Conservation (phyloP, 331 rosid genomes). For the Prunus yedoensis region DNA sequence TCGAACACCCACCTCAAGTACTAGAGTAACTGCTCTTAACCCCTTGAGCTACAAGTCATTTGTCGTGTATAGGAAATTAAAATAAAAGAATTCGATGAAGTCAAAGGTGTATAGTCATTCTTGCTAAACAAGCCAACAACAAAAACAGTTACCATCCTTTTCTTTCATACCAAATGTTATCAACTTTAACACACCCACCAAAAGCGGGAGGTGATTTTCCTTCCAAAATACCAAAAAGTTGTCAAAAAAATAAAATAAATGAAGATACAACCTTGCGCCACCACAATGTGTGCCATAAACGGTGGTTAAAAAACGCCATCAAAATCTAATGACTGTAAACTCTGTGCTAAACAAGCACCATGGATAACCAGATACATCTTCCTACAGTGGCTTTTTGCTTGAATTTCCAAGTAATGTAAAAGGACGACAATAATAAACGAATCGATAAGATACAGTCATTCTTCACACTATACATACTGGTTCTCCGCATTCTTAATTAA, state of each 20-base stretch:
- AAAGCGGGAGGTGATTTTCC: neutral
- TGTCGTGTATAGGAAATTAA: too few species aligned
- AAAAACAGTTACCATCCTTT: neutral
- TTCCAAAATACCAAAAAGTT: neutral
- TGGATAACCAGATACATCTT: conserved; percentile 31
- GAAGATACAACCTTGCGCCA: conserved; percentile 23
- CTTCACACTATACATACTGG: conserved; percentile 51
- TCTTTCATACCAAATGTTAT: neutral
- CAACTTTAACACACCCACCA: neutral
- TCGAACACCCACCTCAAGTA: too few species aligned
- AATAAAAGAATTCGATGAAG: too few species aligned
- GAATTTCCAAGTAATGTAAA: conserved; percentile 28
- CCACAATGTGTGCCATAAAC: conserved; percentile 24
- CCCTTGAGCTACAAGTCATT: too few species aligned
- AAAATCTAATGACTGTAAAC: conserved; percentile 25
- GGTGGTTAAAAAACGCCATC: conserved; percentile 20
- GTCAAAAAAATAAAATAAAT: neutral
- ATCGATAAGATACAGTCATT: conserved; percentile 26
- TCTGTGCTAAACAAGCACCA: conserved; percentile 34
- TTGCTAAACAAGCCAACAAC: neutral
- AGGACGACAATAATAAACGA: conserved; percentile 26
- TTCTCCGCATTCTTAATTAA: conserved; percentile 37
- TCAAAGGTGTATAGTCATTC: neutral
- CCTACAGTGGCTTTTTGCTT: conserved; percentile 28
- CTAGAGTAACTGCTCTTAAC: too few species aligned